These are phyloP conservation scores for Amphichorda felina DNA, from an alignment of 2,329 filamentous ascomycete genomes.

Conservation along the genomic window DNA sequence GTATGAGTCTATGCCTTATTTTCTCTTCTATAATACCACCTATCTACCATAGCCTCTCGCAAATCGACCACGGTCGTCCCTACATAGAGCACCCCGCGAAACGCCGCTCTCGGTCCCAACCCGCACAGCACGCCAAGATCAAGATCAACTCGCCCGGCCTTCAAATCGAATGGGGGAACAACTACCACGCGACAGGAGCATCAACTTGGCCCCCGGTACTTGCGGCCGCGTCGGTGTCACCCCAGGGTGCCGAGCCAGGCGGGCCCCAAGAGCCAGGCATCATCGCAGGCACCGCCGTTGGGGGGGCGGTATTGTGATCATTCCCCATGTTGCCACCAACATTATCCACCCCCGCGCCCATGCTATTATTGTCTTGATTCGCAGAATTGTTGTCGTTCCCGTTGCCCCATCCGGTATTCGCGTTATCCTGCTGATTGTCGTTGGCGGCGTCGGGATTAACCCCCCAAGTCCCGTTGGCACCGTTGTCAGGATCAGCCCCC, in stretches of 20 bases:
- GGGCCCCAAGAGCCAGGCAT: too few relatives aligned
- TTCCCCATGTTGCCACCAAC: neutral
- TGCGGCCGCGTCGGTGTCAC: slow-evolving; percentile 4
- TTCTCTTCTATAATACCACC: too few relatives aligned
- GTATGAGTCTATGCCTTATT: too few relatives aligned
- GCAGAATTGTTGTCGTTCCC: neutral
- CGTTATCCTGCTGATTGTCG: slow-evolving; percentile 2
- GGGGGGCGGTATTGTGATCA: neutral
- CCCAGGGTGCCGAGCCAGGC: too few relatives aligned
- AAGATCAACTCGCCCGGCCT: too few relatives aligned
- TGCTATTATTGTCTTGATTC: neutral
- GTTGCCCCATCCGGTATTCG: neutral
- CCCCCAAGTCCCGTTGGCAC: neutral
- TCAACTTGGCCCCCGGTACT: slow-evolving; percentile 11
- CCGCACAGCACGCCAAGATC: too few relatives aligned
- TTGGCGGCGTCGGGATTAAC: neutral
- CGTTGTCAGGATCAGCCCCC: neutral
- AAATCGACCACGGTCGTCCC: too few relatives aligned
- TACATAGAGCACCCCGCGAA: too few relatives aligned
- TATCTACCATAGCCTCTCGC: too few relatives aligned
- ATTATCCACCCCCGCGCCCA: neutral
- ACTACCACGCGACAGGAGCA: slow-evolving; percentile 3
- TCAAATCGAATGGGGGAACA: too few relatives aligned
- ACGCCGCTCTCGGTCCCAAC: too few relatives aligned
- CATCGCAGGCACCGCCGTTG: slow-evolving; percentile 9